Percentiles rank a stretch among this genome's conserved stretches.
Conservation (phyloP, 1,284 basidiomycete genomes). For the Sporisorium iseilematis-ciliati region DNA sequence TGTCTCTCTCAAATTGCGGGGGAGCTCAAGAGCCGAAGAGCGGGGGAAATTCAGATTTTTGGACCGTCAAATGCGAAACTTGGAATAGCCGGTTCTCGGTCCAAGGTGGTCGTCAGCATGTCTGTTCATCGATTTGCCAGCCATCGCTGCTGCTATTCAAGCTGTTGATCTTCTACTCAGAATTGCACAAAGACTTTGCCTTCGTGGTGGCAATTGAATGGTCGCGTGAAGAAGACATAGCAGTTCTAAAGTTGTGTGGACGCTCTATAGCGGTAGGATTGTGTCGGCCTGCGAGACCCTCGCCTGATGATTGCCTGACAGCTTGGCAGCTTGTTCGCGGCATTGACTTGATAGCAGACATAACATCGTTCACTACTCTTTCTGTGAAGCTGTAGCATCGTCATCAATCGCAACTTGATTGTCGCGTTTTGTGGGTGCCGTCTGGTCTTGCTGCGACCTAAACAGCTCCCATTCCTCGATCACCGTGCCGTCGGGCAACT, state of each 20-base stretch:
- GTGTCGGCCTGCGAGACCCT: background rate
- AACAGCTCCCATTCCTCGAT: slow-evolving; percentile 24
- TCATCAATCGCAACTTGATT: background rate
- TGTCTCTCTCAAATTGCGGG: slow-evolving; percentile 12
- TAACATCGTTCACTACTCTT: background rate
- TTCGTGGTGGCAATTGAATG: too few species aligned
- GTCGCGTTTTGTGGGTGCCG: background rate
- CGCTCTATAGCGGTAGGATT: background rate
- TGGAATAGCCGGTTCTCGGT: slow-evolving; percentile 16
- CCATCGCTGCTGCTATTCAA: background rate
- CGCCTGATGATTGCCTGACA: too few species aligned
- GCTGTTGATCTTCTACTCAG: background rate
- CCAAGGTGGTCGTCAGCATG: background rate
- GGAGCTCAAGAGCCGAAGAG: slow-evolving; percentile 11
- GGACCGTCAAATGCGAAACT: slow-evolving; percentile 33
- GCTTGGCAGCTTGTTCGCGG: too few species aligned
- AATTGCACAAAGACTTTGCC: too few species aligned
- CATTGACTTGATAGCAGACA: too few species aligned
- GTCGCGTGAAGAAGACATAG: background rate
- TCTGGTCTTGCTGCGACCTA: slow-evolving; percentile 8
- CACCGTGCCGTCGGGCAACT: slow-evolving; percentile 15
- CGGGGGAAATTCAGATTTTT: slow-evolving; percentile 8
- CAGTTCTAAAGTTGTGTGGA: too few species aligned
- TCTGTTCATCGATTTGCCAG: background rate
- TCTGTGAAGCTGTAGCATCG: background rate